These are phyloP conservation scores for Prototheca wickerhamii DNA, from an alignment of 163 green algal species.

Conservation along the genomic window DNA sequence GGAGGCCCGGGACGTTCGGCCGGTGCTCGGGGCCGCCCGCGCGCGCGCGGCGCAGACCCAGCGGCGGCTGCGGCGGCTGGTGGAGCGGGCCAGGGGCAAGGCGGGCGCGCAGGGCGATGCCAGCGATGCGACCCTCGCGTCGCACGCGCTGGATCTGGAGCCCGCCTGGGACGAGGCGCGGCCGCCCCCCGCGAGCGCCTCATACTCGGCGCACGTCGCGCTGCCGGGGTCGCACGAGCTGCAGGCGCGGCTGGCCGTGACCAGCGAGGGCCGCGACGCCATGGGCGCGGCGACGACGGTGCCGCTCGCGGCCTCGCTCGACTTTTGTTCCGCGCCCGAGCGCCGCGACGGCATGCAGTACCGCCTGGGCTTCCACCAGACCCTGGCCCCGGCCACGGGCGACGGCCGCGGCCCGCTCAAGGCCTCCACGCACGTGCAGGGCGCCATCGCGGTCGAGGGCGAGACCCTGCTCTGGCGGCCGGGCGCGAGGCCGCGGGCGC, in stretches of 20 bases:
- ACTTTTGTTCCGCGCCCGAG: constrained; percentile 30
- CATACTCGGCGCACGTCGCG: no score
- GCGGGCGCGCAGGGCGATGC: no score
- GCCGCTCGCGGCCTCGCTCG: constrained; percentile 31
- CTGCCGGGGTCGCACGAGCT: no score
- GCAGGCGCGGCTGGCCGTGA: constrained; percentile 7
- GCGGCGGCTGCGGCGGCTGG: background rate
- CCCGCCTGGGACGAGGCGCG: no score
- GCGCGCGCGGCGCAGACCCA: background rate
- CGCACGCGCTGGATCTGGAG: no score
- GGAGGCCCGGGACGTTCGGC: constrained; percentile 25
- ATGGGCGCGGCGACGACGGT: constrained; percentile 27
- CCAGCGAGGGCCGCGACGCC: constrained; percentile 34
- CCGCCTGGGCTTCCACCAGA: constrained; percentile 41
- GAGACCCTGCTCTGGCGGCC: constrained; percentile 41
- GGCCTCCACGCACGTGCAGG: constrained; percentile 39
- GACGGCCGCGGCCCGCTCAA: constrained; percentile 4
- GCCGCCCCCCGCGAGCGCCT: no score
- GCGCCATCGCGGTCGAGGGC: constrained; percentile 49
- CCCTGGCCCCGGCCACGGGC: background rate
- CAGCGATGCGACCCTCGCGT: no score
- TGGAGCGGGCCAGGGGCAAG: background rate
- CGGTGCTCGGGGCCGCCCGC: background rate
- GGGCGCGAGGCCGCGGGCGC: background rate
- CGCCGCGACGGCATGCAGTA: constrained; percentile 51